A percentile compares a stretch with the other conserved stretches of the same genome.
phyloP scores from a whole-genome alignment of 1,139 yeast species.

The Scheffersomyces quercinus region DNA sequence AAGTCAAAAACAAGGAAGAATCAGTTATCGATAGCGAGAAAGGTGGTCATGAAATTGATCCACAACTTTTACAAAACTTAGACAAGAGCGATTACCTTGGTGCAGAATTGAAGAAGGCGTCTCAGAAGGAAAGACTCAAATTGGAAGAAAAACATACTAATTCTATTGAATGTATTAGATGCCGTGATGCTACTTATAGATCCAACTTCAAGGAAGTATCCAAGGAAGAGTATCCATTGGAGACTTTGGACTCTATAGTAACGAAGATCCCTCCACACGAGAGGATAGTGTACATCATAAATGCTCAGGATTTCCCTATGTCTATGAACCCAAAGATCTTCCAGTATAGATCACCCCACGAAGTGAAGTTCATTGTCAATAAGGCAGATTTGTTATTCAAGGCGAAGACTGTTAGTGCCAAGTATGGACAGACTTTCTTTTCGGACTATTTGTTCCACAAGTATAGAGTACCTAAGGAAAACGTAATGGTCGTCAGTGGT shows the following conservation, averaged over 20 bases:
- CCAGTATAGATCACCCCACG: slow-evolving; percentile 31
- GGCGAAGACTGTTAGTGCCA: slow-evolving; percentile 28
- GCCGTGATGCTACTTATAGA: slow-evolving; percentile 52
- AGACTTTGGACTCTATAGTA: slow-evolving; percentile 37
- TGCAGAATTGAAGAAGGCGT: slow-evolving; percentile 5
- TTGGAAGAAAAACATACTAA: slow-evolving; percentile 6
- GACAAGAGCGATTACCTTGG: not conserved
- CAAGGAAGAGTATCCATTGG: slow-evolving; percentile 34
- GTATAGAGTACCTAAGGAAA: slow-evolving; percentile 41
- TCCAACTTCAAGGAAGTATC: slow-evolving; percentile 26
- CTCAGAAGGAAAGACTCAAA: slow-evolving; percentile 2
- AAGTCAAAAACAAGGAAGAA: not conserved
- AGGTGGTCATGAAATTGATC: not conserved
- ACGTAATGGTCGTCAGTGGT: slow-evolving; percentile 54
- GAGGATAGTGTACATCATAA: slow-evolving; percentile 57
- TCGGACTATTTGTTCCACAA: slow-evolving; percentile 41
- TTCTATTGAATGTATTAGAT: slow-evolving; percentile 49
- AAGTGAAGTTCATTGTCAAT: slow-evolving; percentile 54
- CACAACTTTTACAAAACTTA: not conserved
- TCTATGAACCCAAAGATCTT: slow-evolving; percentile 46
- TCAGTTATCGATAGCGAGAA: no score
- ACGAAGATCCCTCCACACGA: slow-evolving; percentile 48
- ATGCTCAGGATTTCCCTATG: slow-evolving; percentile 71
- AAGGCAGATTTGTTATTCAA: slow-evolving; percentile 57
- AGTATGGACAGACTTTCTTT: slow-evolving; percentile 47